phyloP scores from a whole-genome alignment of 2,329 filamentous ascomycete species.

The Exophiala sp. region DNA sequence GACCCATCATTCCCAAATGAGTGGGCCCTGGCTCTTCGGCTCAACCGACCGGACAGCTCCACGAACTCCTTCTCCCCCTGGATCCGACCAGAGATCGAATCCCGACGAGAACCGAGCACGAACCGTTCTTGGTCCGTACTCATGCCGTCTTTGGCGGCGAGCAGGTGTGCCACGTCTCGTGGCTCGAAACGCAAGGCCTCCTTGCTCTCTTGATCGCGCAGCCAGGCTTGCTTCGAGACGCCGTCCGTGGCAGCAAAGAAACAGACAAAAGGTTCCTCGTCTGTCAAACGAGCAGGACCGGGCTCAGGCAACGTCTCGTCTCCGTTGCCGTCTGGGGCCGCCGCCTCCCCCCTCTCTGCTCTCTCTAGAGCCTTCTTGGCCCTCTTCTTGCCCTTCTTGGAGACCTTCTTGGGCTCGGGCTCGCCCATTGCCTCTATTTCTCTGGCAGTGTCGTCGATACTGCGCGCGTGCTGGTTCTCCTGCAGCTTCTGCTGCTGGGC shows the following conservation, averaged over 20 bases:
- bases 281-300: not conserved
- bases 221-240: conserved; percentile 17
- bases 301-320: not conserved
- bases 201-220: conserved; percentile 2
- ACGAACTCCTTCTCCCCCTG: conserved; percentile 15
- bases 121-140: conserved; percentile 8
- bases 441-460: not conserved
- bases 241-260: conserved; percentile 8
- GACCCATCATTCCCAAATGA: conserved; percentile 16
- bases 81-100: conserved; percentile 15
- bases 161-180: conserved; percentile 17
- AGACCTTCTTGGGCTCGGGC: not conserved
- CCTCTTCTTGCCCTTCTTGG: conserved; percentile 2
- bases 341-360: not conserved
- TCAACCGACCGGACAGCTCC: conserved; percentile 1
- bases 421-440: conserved; percentile 2
- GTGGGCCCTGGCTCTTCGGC: conserved; percentile 6
- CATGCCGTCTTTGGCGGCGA: conserved; percentile 19
- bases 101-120: conserved; percentile 11
- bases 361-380: not conserved
- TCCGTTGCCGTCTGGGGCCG: too few relatives aligned
- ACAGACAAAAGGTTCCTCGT: not conserved
- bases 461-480: not conserved
- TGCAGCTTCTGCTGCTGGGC: not conserved
- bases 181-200: conserved; percentile 2